phyloP scores from a whole-genome alignment of 2,329 filamentous ascomycete genomes.

The Botrytis fragariae region DNA sequence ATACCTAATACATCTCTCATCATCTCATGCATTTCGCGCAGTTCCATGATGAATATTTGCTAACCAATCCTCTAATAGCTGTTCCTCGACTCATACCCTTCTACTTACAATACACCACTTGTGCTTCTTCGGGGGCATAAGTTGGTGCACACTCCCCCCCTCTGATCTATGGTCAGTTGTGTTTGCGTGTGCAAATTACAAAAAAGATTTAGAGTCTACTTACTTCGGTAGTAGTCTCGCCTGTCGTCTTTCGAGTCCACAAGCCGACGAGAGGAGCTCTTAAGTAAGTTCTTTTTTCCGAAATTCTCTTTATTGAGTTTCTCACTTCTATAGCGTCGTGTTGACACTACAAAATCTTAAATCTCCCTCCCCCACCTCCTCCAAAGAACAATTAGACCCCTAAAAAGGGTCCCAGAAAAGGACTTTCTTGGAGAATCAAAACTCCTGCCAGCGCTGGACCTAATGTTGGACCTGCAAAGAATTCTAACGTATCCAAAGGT shows the following conservation, averaged over 20 bases:
- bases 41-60: neutral
- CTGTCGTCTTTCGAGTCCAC: neutral
- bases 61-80: neutral
- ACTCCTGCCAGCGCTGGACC: neutral
- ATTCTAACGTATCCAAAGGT: neutral
- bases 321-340: neutral
- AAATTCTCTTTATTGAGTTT: neutral
- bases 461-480: neutral
- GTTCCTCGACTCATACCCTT: neutral
- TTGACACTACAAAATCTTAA: too few relatives aligned
- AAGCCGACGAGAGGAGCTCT: neutral
- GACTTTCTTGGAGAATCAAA: accelerated
- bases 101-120: neutral
- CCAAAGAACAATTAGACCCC: neutral
- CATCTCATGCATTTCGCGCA: too few relatives aligned
- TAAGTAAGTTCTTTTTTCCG: neutral
- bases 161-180: neutral
- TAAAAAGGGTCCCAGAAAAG: neutral
- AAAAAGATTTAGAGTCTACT: neutral
- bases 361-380: too few relatives aligned
- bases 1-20: too few relatives aligned
- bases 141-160: neutral
- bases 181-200: too few relatives aligned
- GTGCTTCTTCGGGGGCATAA: neutral
- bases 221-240: neutral